phyloP scores from a whole-genome alignment of 2,329 filamentous ascomycete species.

The Iodosphaeria phyllophila region DNA sequence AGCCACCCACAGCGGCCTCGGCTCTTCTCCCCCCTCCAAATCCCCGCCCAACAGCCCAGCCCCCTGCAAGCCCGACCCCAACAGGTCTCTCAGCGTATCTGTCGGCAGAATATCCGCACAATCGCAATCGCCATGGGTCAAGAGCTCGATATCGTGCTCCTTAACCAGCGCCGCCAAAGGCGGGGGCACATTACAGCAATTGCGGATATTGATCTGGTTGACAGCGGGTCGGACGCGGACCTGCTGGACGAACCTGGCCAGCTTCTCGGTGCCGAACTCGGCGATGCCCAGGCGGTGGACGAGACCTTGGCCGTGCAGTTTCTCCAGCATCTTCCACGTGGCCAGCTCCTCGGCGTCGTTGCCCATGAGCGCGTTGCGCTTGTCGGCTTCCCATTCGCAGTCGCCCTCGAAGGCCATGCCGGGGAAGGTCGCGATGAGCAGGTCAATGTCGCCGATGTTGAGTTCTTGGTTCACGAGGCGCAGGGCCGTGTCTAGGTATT shows the following conservation, averaged over 20 bases:
- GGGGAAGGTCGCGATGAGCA: slow-evolving; percentile 85
- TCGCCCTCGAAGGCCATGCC: slow-evolving; percentile 87
- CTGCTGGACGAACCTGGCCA: slow-evolving; percentile 56
- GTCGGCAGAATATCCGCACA: slow-evolving; percentile 78
- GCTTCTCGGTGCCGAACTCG: slow-evolving; percentile 75
- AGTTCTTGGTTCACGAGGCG: slow-evolving; percentile 66
- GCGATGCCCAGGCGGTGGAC: slow-evolving; percentile 67
- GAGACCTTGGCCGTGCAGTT: slow-evolving; percentile 48
- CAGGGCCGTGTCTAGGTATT: slow-evolving; percentile 62
- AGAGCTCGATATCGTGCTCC: slow-evolving; percentile 61
- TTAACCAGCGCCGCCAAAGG: slow-evolving; percentile 74
- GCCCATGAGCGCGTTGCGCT: slow-evolving; percentile 39
- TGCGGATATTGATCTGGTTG: slow-evolving; percentile 88
- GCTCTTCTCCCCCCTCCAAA: slow-evolving; percentile 34
- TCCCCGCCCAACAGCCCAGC: slow-evolving; percentile 55
- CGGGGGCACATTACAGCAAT: slow-evolving; percentile 91
- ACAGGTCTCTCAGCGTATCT: slow-evolving; percentile 67
- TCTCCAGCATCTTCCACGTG: slow-evolving; percentile 58
- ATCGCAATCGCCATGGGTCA: slow-evolving; percentile 91
- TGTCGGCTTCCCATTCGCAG: slow-evolving; percentile 61
- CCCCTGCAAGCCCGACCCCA: slow-evolving; percentile 53
- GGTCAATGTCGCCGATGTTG: slow-evolving; percentile 55
- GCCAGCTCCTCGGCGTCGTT: slow-evolving; percentile 48
- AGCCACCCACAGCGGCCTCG: slow-evolving; percentile 83
- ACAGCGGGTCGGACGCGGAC: slow-evolving; percentile 61